Evolutionary conservation across 768 basidiomycete species (phyloP).

Genomic region (Mycena metata): DNA sequence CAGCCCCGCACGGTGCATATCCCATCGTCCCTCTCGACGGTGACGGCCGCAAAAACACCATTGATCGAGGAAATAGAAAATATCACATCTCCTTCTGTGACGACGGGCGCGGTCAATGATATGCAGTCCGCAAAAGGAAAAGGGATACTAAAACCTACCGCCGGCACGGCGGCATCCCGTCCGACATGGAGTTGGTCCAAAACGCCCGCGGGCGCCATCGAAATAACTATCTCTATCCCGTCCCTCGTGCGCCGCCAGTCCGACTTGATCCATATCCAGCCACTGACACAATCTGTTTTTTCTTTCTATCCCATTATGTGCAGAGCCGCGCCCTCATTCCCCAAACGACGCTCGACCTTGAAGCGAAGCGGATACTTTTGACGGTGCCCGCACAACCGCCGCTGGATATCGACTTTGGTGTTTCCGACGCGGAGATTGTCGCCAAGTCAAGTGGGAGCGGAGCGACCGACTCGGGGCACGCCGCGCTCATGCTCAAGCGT

Average conservation of each 20-base stretch:
- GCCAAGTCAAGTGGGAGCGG: conserved; percentile 16
- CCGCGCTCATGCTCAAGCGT: conserved; percentile 65
- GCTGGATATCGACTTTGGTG: conserved; percentile 71
- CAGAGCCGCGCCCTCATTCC: conserved; percentile 64
- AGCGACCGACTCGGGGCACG: conserved; percentile 31
- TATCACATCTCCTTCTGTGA: not conserved
- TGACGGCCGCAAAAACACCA: conserved; percentile 44
- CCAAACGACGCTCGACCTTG: conserved; percentile 72
- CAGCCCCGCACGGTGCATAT: conserved; percentile 69
- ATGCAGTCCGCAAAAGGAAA: conserved; percentile 43
- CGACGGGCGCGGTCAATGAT: not conserved
- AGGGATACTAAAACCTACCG: conserved; percentile 55
- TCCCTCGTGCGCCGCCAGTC: conserved; percentile 61
- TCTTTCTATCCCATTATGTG: not conserved
- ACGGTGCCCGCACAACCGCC: conserved; percentile 60
- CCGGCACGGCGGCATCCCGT: conserved; percentile 41
- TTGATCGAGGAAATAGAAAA: conserved; percentile 64
- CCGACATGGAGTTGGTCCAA: conserved; percentile 69
- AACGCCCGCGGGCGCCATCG: conserved; percentile 53
- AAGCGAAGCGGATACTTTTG: conserved; percentile 69
- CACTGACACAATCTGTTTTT: not conserved
- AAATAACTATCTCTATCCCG: conserved; percentile 68
- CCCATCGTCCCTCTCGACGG: conserved; percentile 54
- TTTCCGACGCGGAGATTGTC: conserved; percentile 68
- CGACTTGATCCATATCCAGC: conserved; percentile 1